Base-by-base conservation (phyloP, 2,329 filamentous ascomycete species). In the Fusarium sp. region DNA sequence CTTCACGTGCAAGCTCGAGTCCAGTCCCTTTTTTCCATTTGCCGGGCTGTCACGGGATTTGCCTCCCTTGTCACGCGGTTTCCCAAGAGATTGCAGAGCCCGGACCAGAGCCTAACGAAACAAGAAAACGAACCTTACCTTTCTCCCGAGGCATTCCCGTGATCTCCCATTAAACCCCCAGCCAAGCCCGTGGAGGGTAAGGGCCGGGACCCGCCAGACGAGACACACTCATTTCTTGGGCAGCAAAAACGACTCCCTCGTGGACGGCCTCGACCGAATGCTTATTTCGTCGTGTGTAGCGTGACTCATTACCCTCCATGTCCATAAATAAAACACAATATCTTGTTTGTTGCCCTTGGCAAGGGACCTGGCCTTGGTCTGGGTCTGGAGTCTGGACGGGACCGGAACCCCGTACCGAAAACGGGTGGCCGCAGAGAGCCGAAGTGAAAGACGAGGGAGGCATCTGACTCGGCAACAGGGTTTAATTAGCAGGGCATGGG, bases 381-480 rank as follows among this genome's bases (percentile, higher is more conserved):
- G 58, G 57, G 39, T 16, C 33, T 50, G 16, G 65, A 22, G 60
- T 29, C 31, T 60, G 59, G 63, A 64, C 72, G 72, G 68, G 65
- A 69, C 65, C 67, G 62, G 71, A 65, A 69, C 64, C 52, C 60
- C 67, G 59, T 67, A 67, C 71, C 68, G 66, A 72, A 63, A 68
- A 73, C 67, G 68, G 67, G 75, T 67, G 64, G 67, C 65, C 68
- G 68, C 72, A 71, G 68, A 43, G 60, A 71, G 71, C 65, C 69
- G 67, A 78, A 78, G 57, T 48, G 43, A 52, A 31, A 52, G 48
- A 67, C 59, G 64, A 65, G 27, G 69, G 64, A 65, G 27, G 69
- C 58, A 75, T 68, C 72, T 78, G 76, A 75, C 75, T 78, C 65
- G 73, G 74, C 75, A 75, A 78, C 75, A 78, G 69, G 76, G 76